Evolutionary conservation across 1,139 yeast genomes (phyloP).

Genomic region (Sugiyamaella castrensis): DNA sequence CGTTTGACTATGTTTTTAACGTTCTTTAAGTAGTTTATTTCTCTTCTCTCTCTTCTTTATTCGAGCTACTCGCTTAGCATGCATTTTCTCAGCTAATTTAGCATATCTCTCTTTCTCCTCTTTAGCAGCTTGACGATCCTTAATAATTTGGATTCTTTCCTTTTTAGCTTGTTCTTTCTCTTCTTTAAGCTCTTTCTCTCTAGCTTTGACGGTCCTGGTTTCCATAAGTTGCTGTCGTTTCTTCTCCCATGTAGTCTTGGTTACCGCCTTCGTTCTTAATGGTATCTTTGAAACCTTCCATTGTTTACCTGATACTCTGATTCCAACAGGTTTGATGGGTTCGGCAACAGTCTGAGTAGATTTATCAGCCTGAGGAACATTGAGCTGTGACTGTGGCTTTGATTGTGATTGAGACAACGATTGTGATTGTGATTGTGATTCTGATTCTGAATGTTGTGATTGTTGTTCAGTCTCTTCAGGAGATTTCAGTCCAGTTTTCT

Average conservation of each 20-base stretch:
- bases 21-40: constrained; percentile 44
- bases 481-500: constrained; percentile 21
- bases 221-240: constrained; percentile 33
- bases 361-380: no score
- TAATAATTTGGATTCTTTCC: constrained; percentile 33
- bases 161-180: constrained; percentile 37
- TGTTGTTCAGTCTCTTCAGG: background rate
- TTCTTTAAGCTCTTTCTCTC: constrained; percentile 38
- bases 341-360: background rate
- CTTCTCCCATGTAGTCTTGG: constrained; percentile 37
- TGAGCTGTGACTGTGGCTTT: background rate
- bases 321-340: constrained; percentile 14
- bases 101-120: constrained; percentile 44
- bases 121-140: constrained; percentile 39
- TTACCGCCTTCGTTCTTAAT: constrained; percentile 31
- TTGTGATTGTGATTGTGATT: background rate
- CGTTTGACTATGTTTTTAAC: constrained; percentile 19
- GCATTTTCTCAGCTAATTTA: constrained; percentile 41
- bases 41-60: constrained; percentile 42
- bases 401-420: background rate
- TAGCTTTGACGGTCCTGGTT: constrained; percentile 34
- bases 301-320: constrained; percentile 31
- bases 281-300: constrained; percentile 41
- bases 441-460: background rate
- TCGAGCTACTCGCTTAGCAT: constrained; percentile 43